Conservation (phyloP, 306 rosid genomes). For the Pyrus pyrifolia region DNA sequence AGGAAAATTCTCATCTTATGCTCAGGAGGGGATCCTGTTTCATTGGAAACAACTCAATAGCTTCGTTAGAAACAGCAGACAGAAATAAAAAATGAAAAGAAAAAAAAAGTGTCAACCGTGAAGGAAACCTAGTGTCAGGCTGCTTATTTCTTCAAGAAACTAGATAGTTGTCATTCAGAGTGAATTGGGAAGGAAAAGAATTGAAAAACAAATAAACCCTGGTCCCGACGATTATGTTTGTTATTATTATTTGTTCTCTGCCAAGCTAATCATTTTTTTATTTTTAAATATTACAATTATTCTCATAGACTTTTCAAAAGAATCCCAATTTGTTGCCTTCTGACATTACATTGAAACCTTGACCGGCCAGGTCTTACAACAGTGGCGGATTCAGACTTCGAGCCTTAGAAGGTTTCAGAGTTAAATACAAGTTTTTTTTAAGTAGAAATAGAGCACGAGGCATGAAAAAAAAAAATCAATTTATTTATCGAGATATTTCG, state of each 20-base stretch:
- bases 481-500: too few relatives aligned
- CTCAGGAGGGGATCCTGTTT: too few relatives aligned
- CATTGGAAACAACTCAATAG: background rate
- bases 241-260: background rate
- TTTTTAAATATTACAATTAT: background rate
- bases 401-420: too few relatives aligned
- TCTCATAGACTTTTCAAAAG: background rate
- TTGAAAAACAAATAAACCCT: background rate
- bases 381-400: too few relatives aligned
- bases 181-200: background rate
- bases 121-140: background rate
- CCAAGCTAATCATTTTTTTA: background rate
- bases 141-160: background rate
- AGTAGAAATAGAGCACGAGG: too few relatives aligned
- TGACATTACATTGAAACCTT: background rate
- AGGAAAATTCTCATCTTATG: too few relatives aligned
- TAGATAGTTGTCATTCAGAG: background rate
- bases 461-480: too few relatives aligned
- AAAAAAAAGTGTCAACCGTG: background rate
- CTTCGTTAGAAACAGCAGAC: background rate
- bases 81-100: background rate
- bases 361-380: background rate
- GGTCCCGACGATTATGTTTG: background rate
- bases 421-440: too few relatives aligned
- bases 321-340: constrained; percentile 4